phyloP scores from a whole-genome alignment of 2,329 filamentous ascomycete species.

The Daldinia sp. region DNA sequence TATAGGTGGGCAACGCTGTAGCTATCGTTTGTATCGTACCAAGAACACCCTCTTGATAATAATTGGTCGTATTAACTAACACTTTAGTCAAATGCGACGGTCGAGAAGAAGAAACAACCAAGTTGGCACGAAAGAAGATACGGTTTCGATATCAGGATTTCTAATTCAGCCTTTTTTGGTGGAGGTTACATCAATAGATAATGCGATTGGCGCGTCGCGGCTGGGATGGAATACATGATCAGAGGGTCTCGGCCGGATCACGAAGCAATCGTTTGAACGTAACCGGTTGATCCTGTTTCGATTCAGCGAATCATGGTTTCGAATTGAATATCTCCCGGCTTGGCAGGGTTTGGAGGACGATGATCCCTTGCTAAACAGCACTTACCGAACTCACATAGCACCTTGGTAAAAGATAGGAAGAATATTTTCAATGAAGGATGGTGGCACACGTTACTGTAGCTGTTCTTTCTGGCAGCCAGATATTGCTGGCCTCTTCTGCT shows the following conservation, averaged over 20 bases:
- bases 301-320: constrained; percentile 30
- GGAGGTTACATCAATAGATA: constrained; percentile 7
- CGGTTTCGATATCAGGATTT: neutral
- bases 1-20: too few relatives aligned
- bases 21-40: too few relatives aligned
- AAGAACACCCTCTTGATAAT: too few relatives aligned
- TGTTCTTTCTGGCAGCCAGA: constrained; percentile 14
- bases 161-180: constrained; percentile 19
- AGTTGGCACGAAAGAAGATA: neutral
- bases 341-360: constrained; percentile 38
- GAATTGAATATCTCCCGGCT: constrained; percentile 42
- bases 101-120: neutral
- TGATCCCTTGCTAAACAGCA: constrained; percentile 20
- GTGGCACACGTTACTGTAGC: constrained; percentile 25
- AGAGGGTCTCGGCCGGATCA: constrained; percentile 12
- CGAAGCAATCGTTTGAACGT: constrained; percentile 31
- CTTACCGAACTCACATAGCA: constrained; percentile 2
- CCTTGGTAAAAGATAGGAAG: constrained; percentile 20
- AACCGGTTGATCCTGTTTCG: constrained; percentile 21
- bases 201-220: constrained; percentile 4
- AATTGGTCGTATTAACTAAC: too few relatives aligned
- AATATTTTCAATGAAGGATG: constrained; percentile 18
- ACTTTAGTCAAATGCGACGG: too few relatives aligned
- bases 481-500: constrained; percentile 30
- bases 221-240: neutral